Percentiles rank a stretch among this genome's conserved stretches.
Evolutionary conservation across 257 asterid genomes (phyloP).

Genomic region (Voacanga thouarsii): DNA sequence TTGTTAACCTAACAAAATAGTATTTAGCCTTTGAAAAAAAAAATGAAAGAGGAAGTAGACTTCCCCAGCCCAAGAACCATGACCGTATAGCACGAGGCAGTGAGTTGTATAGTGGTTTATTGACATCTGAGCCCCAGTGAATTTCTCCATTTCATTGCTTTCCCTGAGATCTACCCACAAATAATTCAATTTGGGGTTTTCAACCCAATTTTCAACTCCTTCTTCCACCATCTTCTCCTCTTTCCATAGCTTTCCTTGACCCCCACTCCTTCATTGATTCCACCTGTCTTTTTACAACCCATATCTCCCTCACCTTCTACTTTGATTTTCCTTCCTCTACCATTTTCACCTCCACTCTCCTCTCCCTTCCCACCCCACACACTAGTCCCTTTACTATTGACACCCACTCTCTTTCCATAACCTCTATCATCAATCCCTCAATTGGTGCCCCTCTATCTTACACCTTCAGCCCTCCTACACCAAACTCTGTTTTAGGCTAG

Average conservation of each 20-base stretch:
- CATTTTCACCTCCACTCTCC: slow-evolving; percentile 62
- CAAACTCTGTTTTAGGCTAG: slow-evolving; percentile 60
- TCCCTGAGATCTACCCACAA: no score
- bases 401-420: slow-evolving; percentile 64
- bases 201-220: no score
- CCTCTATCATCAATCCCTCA: slow-evolving; percentile 53
- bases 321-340: slow-evolving; percentile 81
- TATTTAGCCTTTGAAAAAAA: no score
- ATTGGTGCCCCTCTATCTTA: slow-evolving; percentile 52
- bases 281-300: slow-evolving; percentile 72
- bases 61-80: no score
- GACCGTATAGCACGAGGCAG: no score
- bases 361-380: slow-evolving; percentile 61
- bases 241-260: slow-evolving; percentile 68
- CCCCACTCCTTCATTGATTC: slow-evolving; percentile 93
- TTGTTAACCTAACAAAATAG: no score
- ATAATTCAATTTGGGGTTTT: no score
- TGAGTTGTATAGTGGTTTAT: no score
- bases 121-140: no score
- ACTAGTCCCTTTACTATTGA: slow-evolving; percentile 71
- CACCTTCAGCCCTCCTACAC: slow-evolving; percentile 32
- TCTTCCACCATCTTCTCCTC: background rate
- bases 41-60: no score
- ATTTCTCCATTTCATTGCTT: no score
- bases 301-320: slow-evolving; percentile 74